These are phyloP conservation scores for Cercophora sp. DNA, from an alignment of 495 filamentous ascomycete genomes.

Conservation along the genomic window DNA sequence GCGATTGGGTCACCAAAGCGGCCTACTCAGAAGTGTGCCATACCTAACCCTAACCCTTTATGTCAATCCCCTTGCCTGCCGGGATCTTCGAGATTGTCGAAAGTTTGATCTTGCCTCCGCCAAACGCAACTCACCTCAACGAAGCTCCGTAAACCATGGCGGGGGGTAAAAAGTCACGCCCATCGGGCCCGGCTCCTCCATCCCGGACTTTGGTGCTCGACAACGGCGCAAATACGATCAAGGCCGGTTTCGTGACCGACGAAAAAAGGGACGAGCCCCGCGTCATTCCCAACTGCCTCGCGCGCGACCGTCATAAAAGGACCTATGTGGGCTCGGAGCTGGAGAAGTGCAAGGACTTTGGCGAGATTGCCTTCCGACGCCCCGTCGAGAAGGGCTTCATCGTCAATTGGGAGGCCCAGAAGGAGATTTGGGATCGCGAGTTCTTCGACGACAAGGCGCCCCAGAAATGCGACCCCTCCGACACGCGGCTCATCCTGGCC, in stretches of 20 bases:
- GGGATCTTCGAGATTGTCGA: too few species aligned
- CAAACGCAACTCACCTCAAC: too few species aligned
- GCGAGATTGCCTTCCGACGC: constrained; percentile 79
- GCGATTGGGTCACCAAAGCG: too few species aligned
- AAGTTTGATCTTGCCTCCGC: too few species aligned
- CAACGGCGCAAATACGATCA: constrained; percentile 91
- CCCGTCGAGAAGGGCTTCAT: constrained; percentile 94
- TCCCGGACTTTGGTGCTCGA: constrained; percentile 80
- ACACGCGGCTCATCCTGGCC: constrained; percentile 77
- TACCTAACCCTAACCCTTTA: too few species aligned
- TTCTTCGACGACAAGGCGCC: constrained; percentile 75
- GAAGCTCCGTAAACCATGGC: too few species aligned
- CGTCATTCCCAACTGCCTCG: constrained; percentile 82
- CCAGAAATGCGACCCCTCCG: constrained; percentile 66
- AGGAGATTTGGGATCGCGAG: constrained; percentile 89
- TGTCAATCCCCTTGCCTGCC: too few species aligned
- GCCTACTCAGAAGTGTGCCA: too few species aligned
- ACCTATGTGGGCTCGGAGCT: constrained; percentile 77
- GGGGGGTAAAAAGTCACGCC: constrained; percentile 37
- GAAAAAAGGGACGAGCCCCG: constrained; percentile 53
- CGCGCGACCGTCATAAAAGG: constrained; percentile 72
- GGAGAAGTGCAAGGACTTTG: constrained; percentile 80
- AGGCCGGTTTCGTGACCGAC: constrained; percentile 72
- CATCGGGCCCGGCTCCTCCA: constrained; percentile 43
- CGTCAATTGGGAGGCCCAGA: constrained; percentile 95